Evolutionary conservation across 208 protist genomes (phyloP), one percentile per base, ranked within the genome.

Genomic region (Trichomonas vaginalis): DNA sequence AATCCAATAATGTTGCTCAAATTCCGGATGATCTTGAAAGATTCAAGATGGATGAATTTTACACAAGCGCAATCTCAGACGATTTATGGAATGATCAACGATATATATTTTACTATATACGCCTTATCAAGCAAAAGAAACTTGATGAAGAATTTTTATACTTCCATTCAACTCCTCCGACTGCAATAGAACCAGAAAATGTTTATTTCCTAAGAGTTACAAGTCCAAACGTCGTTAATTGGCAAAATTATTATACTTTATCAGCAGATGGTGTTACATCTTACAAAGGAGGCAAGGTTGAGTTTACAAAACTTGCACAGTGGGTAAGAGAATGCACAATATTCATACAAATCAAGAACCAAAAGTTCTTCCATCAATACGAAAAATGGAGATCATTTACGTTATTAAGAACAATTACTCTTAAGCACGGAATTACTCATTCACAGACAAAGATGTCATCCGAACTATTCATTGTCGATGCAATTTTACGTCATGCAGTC

Each of bases 351-450:
- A 92, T 51, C 27, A 92, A 51, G 56, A n/a, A 92, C 21, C 42
- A 45, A 35, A 15, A 35, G 56, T 92, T 92, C 45, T 92, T 92
- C 42, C 1, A 46, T 35, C 12, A n/a, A 51, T 92, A 92, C n/a
- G 45, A 92, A 51, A 42, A 92, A 92, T 92, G 86, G 86, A 42
- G 86, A 51, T 48, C 86, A 92, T 92, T 92, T 51, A 51, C 86
- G 14, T 40, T 92, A 45, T 56, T 92, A 51, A 0, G 46, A 48
- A 27, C 45, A 56, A 92, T 92, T 39, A 92, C 86, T 17, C 42
- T 48, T 48, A 45, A 42, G 35, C 86, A 51, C 35, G 8, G 42
- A 39, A 51, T 92, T n/a, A 51, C 45, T 1, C 15, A 35, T 39
- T 35, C 86, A 9, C 42, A 92, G 3, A 51, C 86, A 27, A 39